phyloP scores from a whole-genome alignment of 805 yeast genomes.

The Cyberlindnera xishuangbannaensis region DNA sequence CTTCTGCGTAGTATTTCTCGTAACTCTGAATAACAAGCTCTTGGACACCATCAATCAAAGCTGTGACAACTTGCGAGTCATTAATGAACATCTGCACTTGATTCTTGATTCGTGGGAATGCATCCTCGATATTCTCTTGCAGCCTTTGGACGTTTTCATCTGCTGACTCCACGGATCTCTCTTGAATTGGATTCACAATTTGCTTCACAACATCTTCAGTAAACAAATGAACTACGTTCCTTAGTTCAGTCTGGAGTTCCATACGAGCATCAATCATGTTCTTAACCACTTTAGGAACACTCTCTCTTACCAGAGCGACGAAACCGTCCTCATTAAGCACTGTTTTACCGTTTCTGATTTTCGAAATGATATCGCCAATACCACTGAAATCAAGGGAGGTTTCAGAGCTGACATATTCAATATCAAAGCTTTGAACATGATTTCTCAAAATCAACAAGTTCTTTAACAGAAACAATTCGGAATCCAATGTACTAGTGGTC shows the following conservation, averaged over 20 bases:
- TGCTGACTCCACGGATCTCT: constrained; percentile 21
- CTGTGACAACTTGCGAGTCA: constrained; percentile 46
- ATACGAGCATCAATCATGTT: constrained; percentile 74
- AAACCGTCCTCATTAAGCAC: constrained; percentile 22
- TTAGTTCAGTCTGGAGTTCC: constrained; percentile 69
- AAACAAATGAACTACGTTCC: constrained; percentile 56
- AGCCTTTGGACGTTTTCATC: constrained; percentile 34
- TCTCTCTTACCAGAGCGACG: constrained; percentile 51
- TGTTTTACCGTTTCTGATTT: constrained; percentile 28
- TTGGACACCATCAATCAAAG: constrained; percentile 59
- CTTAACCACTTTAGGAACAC: constrained; percentile 74
- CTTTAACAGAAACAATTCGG: constrained; percentile 62
- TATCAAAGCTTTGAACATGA: constrained; percentile 72
- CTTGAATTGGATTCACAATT: constrained; percentile 43
- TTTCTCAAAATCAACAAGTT: constrained; percentile 66
- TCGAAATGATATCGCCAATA: constrained; percentile 44
- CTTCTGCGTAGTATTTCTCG: constrained; percentile 40
- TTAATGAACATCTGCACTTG: constrained; percentile 49
- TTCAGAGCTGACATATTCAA: constrained; percentile 68
- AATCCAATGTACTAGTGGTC: constrained; percentile 47
- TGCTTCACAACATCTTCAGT: constrained; percentile 50
- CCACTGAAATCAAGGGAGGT: constrained; percentile 80
- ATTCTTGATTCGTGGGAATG: constrained; percentile 49
- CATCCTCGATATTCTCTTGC: constrained; percentile 43
- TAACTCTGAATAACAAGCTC: constrained; percentile 55